Evolutionary conservation across 2,329 filamentous ascomycete species (phyloP), one percentile per base, ranked within the genome.

Genomic region (Magnaporthales sp.): DNA sequence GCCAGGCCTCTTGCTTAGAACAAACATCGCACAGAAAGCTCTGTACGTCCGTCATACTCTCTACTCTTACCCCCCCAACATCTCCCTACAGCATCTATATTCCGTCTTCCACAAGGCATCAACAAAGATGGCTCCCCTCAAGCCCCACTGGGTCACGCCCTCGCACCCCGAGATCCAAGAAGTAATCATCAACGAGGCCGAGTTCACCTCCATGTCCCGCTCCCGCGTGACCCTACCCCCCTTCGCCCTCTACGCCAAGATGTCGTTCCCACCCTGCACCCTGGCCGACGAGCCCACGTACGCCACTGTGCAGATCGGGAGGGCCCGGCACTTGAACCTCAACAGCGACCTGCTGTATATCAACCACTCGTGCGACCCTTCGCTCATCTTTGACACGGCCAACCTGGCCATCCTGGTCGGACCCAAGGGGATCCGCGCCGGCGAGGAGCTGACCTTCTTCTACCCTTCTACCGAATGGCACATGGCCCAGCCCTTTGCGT

Each of bases 391-490:
- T 70, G 86, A 89, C 74, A 86, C 81, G 60, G 76, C 78, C 67
- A 83, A 81, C 73, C 77, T 83, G 69, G 83, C 83, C 71, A 78
- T 91, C 69, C 77, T 88, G 29, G 86, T 84, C 11, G 84, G 84
- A 7, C 83, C 83, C 26, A 80, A 81, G 66, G 85, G 86, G 38
- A 80, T 89, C 65, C 73, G 77, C 66, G 73, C 77, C 4, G 85
- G 84, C 63, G 83, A 89, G 68, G 86, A 89, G 73, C 78, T 89
- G 62, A 87, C 86, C 66, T 92, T 91, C 79, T 92, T 91, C 77
- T 92, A 92, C 72, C 89, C 89, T 4, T 90, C 87, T 66, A 91
- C 89, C 1, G 89, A 92, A 77, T 92, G 88, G 88, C 73, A 81
- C 72, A 91, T 92, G 89, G 86, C 86, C 32, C 89, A 91, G 79